These are phyloP conservation scores for Scytalidium sp. DNA, from an alignment of 2,329 filamentous ascomycete species.

Conservation along the genomic window DNA sequence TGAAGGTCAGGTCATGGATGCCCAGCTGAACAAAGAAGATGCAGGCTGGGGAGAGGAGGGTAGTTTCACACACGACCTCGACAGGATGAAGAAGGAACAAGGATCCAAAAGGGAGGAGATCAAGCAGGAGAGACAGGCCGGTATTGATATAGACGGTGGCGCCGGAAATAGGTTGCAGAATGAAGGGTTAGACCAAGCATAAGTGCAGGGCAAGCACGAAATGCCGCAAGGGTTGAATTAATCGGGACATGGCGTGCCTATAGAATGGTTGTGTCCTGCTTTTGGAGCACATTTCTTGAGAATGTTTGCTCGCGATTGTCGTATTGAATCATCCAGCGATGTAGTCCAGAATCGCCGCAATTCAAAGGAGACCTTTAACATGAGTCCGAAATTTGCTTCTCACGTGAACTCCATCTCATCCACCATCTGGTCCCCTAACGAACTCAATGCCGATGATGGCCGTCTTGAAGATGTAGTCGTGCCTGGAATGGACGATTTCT, in stretches of 20 bases:
- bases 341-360: conserved; percentile 25
- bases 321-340: not conserved
- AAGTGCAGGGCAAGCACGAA: conserved; percentile 1
- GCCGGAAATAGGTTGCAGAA: conserved; percentile 23
- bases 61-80: conserved; percentile 25
- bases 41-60: conserved; percentile 28
- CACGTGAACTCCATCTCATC: conserved; percentile 27
- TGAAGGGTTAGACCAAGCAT: conserved; percentile 22
- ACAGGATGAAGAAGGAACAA: conserved; percentile 29
- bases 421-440: conserved; percentile 26
- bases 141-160: conserved; percentile 26
- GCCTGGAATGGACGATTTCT: conserved; percentile 11
- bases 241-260: not conserved
- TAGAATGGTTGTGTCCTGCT: not conserved
- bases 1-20: conserved; percentile 27
- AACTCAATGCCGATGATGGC: conserved; percentile 28
- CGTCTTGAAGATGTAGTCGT: conserved; percentile 18
- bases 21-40: conserved; percentile 27
- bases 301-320: not conserved
- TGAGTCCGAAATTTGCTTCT: no score
- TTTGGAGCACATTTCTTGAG: not conserved
- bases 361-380: conserved; percentile 19
- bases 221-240: not conserved
- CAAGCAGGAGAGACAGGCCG: conserved; percentile 19
- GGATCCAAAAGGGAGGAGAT: conserved; percentile 23